Conservation (phyloP, 2,329 filamentous ascomycete species). For the Sarocladiaceae sp. region DNA sequence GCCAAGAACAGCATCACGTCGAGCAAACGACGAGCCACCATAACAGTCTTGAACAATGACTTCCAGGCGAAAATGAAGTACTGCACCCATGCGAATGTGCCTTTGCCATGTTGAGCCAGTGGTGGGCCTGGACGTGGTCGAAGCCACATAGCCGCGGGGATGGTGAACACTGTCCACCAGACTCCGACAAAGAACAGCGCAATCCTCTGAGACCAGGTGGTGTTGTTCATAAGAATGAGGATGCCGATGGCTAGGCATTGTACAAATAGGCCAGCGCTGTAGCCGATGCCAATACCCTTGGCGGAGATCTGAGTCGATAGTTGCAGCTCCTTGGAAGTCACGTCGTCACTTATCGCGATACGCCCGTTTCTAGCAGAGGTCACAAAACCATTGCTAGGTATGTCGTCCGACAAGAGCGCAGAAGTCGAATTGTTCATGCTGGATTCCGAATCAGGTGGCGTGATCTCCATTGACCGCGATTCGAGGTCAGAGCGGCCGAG, state of each 20-base stretch:
- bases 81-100: conserved; percentile 48
- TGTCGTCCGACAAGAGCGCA: conserved; percentile 38
- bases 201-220: conserved; percentile 79
- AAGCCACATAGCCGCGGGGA: conserved; percentile 84
- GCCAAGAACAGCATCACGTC: conserved; percentile 76
- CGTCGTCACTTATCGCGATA: conserved; percentile 41
- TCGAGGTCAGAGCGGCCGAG: conserved; percentile 27
- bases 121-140: conserved; percentile 86
- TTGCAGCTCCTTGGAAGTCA: conserved; percentile 64
- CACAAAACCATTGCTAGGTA: conserved; percentile 6
- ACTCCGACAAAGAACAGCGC: conserved; percentile 81
- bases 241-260: conserved; percentile 70
- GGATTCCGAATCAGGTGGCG: conserved; percentile 14
- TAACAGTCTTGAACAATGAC: conserved; percentile 75
- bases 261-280: conserved; percentile 78
- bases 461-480: conserved; percentile 29
- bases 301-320: conserved; percentile 90
- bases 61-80: conserved; percentile 85
- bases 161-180: conserved; percentile 92
- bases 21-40: conserved; percentile 65
- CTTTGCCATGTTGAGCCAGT: conserved; percentile 43
- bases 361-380: conserved; percentile 15
- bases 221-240: conserved; percentile 70
- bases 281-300: conserved; percentile 90
- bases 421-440: conserved; percentile 37